These are phyloP conservation scores for Termitomyces sp. DNA, from an alignment of 768 basidiomycete species.

Conservation along the genomic window DNA sequence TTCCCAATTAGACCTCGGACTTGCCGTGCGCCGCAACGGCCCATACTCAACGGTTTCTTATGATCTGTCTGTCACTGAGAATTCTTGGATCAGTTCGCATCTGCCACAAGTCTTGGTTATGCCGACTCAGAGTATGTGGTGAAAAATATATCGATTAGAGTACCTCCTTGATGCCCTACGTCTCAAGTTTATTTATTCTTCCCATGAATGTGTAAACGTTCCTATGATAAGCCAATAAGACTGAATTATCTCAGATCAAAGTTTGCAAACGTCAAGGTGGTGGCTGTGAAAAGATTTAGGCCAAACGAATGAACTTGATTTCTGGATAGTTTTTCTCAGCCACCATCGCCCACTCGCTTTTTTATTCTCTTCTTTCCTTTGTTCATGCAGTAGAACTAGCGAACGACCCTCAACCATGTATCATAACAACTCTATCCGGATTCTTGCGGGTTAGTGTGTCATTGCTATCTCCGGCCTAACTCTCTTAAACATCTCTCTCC, in stretches of 20 bases:
- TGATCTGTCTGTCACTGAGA: slow-evolving; percentile 16
- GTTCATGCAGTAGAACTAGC: slow-evolving; percentile 39
- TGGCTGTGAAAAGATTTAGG: slow-evolving; percentile 46
- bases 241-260: slow-evolving; percentile 10
- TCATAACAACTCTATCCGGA: slow-evolving; percentile 77
- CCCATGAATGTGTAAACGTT: too few relatives aligned
- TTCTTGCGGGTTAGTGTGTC: slow-evolving; percentile 64
- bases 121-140: slow-evolving; percentile 97
- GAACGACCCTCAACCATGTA: slow-evolving; percentile 45
- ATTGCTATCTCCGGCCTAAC: not conserved
- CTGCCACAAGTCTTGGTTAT: slow-evolving; percentile 80
- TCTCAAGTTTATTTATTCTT: not conserved
- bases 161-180: slow-evolving; percentile 35
- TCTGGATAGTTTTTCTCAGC: slow-evolving; percentile 30
- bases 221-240: slow-evolving; percentile 19
- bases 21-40: too few relatives aligned
- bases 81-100: slow-evolving; percentile 54
- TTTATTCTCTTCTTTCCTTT: slow-evolving; percentile 27
- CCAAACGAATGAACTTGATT: slow-evolving; percentile 30
- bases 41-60: not conserved
- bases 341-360: slow-evolving; percentile 25
- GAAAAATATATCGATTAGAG: slow-evolving; percentile 85
- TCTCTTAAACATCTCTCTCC: slow-evolving; percentile 17
- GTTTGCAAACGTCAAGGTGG: not conserved
- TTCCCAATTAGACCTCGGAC: too few relatives aligned